Evolutionary conservation across 768 basidiomycete species (phyloP).

Genomic region (Pleurotus djamor): DNA sequence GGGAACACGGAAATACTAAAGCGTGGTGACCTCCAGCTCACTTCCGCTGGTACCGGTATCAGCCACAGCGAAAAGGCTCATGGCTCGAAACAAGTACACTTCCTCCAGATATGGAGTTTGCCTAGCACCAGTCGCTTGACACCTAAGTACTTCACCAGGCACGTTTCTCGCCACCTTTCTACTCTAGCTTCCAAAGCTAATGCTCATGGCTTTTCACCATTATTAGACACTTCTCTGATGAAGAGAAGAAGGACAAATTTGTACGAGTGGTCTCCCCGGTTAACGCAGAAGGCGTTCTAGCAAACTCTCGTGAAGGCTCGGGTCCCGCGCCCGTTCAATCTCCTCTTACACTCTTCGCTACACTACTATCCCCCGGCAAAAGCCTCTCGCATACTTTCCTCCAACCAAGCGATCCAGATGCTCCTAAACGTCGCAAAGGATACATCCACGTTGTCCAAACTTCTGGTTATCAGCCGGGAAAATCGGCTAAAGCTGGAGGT

Average conservation of each 20-base stretch:
- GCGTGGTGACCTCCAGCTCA: conserved; percentile 89
- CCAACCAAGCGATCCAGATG: background rate
- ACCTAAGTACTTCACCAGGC: conserved; percentile 85
- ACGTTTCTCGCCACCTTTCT: background rate
- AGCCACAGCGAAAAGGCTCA: conserved; percentile 65
- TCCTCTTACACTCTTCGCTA: conserved; percentile 68
- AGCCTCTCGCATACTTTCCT: conserved; percentile 10
- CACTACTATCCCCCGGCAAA: conserved; percentile 42
- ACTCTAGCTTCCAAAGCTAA: background rate
- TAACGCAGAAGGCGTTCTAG: conserved; percentile 48
- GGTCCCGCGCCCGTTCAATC: conserved; percentile 86
- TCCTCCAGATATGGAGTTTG: conserved; percentile 52
- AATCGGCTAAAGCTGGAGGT: conserved; percentile 46
- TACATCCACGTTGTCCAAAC: conserved; percentile 89
- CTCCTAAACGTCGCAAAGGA: conserved; percentile 47
- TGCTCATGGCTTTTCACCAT: background rate
- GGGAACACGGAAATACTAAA: conserved; percentile 87
- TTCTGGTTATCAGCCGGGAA: conserved; percentile 63
- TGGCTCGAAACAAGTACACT: conserved; percentile 41
- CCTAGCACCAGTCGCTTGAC: conserved; percentile 42
- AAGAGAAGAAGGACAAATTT: conserved; percentile 74
- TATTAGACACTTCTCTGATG: conserved; percentile 76
- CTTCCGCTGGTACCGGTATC: conserved; percentile 91
- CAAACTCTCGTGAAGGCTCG: conserved; percentile 54
- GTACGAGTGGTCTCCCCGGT: conserved; percentile 77